Evolutionary conservation across 2,329 filamentous ascomycete genomes (phyloP).

Genomic region (Aureobasidium zeae): DNA sequence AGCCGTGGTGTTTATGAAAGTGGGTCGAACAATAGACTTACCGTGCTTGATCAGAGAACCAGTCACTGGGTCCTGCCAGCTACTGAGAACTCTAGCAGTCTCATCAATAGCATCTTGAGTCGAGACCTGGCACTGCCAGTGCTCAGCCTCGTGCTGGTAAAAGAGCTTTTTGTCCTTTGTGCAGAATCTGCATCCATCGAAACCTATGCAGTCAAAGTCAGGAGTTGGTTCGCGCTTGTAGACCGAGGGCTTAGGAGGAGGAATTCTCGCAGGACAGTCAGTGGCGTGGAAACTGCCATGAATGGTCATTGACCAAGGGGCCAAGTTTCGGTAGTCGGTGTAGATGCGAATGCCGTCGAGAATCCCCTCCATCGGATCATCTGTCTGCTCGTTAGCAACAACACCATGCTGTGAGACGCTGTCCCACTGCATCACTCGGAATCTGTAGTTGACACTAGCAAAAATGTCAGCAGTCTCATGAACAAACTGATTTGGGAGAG

Average conservation of each 20-base stretch:
- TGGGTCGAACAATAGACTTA: not conserved
- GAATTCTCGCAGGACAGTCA: not conserved
- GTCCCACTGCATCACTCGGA: constrained; percentile 1
- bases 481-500: not conserved
- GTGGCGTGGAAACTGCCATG: not conserved
- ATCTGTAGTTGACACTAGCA: not conserved
- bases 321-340: not conserved
- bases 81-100: not conserved
- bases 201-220: not conserved
- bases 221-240: not conserved
- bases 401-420: not conserved
- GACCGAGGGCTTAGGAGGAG: not conserved
- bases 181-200: not conserved
- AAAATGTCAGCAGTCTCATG: not conserved
- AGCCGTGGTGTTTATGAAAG: not conserved
- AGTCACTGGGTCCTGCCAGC: not conserved
- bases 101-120: not conserved
- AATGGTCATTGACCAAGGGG: not conserved
- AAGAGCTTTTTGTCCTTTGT: not conserved
- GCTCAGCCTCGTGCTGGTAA: not conserved
- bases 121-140: not conserved
- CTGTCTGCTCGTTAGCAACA: not conserved
- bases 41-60: not conserved
- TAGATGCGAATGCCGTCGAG: not conserved
- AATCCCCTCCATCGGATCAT: not conserved